A percentile compares a stretch with the other conserved stretches of the same genome.
phyloP scores from a whole-genome alignment of 2,329 filamentous ascomycete species.

The Aspergillaceae sp. region DNA sequence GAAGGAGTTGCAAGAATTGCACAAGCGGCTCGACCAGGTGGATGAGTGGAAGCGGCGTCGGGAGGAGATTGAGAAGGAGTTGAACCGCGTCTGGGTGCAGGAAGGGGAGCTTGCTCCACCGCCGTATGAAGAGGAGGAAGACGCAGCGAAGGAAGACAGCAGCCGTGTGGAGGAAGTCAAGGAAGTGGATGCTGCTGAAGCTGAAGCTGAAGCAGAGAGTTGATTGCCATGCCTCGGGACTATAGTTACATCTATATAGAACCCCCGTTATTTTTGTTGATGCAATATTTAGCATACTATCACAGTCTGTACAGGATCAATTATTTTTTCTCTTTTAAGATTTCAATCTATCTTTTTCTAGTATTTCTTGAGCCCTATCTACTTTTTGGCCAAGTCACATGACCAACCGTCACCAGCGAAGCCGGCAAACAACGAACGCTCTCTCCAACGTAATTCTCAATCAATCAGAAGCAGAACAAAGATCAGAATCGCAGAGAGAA shows the following conservation, averaged over 20 bases:
- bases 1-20: conserved; percentile 77
- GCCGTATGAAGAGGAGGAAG: conserved; percentile 25
- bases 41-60: conserved; percentile 72
- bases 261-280: not conserved
- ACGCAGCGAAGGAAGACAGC: conserved; percentile 8
- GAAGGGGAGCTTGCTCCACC: conserved; percentile 32
- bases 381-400: not conserved
- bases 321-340: not conserved
- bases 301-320: not conserved
- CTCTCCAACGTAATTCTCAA: not conserved
- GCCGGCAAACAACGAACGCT: not conserved
- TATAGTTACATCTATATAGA: not conserved
- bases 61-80: conserved; percentile 72
- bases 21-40: conserved; percentile 70
- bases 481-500: too few species aligned
- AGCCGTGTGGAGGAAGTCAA: not conserved
- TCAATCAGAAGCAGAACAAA: too few species aligned
- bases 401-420: not conserved
- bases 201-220: not conserved
- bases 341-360: not conserved
- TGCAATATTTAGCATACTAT: not conserved
- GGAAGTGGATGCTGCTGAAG: conserved; percentile 1
- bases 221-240: not conserved
- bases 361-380: too few species aligned
- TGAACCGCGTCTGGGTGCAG: conserved; percentile 56